Evolutionary conservation across 768 basidiomycete genomes (phyloP), one percentile per base, ranked within the genome.

Genomic region (Amanita inopinata): DNA sequence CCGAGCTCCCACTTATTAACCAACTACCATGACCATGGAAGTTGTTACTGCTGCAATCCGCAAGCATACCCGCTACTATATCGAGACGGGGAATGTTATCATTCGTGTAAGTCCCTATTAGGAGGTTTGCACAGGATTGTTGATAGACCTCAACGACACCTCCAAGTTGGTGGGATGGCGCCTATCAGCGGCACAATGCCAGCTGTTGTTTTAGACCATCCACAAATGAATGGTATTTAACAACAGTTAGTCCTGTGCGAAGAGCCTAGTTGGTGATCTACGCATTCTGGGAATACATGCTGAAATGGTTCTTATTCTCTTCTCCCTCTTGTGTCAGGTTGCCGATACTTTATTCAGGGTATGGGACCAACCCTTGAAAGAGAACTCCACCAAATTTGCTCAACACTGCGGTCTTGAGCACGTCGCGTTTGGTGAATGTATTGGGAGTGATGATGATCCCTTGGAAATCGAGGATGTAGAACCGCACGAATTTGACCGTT

Each of bases 31-130:
- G n/a, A n/a, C n/a, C n/a, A n/a, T n/a, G n/a, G n/a, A n/a, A n/a
- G n/a, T n/a, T n/a, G n/a, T n/a, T n/a, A n/a, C n/a, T n/a, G n/a
- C n/a, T n/a, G n/a, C n/a, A n/a, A n/a, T 7, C 20, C 38, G 17
- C 7, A 6, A 17, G 9, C 49, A 50, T 14, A 19, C 40, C 10
- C 36, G 46, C n/a, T 50, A 50, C 33, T 50, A 50, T 18, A 2
- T 22, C 3, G 37, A 33, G 12, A 36, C 12, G 7, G 46, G 46
- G 17, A 45, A 47, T 27, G 18, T 47, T 14, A 27, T 42, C 4
- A 33, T 50, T 17, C 32, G 41, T 15, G 49, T 50, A 30, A 28
- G 32, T 34, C 33, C 38, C 22, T 25, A 27, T 17, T 18, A 33
- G 41, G 41, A 15, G 12, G 33, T 19, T 42, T 42, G 32, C 30